phyloP scores from a whole-genome alignment of 129 eudicot species.

The Erigeron canadensis region DNA sequence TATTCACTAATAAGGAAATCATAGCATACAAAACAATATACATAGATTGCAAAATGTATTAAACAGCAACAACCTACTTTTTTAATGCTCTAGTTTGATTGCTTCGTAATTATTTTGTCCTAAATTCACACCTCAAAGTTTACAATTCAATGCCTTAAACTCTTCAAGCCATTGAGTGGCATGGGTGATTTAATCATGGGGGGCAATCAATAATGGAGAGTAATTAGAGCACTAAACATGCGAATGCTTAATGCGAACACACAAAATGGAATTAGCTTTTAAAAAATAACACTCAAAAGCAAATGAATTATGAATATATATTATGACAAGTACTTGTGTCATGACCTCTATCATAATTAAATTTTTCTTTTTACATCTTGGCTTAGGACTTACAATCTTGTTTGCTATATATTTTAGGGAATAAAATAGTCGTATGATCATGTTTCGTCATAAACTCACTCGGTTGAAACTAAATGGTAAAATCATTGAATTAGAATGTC shows the following conservation, averaged over 20 bases:
- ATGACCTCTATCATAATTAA: neutral
- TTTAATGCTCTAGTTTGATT: neutral
- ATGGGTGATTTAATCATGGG: neutral
- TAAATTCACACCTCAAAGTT: neutral
- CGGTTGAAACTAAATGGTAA: neutral
- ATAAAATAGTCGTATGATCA: neutral
- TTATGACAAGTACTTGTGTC: no score
- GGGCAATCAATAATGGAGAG: neutral
- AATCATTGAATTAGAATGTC: neutral
- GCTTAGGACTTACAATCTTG: neutral
- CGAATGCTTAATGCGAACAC: neutral
- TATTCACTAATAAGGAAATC: neutral
- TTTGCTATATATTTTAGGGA: neutral
- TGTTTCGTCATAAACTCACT: neutral
- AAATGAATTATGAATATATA: no score
- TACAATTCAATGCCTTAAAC: neutral
- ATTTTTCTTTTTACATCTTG: neutral
- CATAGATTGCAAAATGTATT: neutral
- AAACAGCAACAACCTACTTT: neutral
- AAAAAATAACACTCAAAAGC: neutral
- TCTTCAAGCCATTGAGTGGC: neutral
- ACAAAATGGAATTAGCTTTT: neutral
- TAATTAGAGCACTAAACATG: slow-evolving; percentile 7
- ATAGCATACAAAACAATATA: no score
- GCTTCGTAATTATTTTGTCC: neutral